A percentile compares a stretch with the other conserved stretches of the same genome.
These are phyloP conservation scores for Papiliotrema flavescens DNA, from an alignment of 1,284 basidiomycete species.

Conservation along the genomic window DNA sequence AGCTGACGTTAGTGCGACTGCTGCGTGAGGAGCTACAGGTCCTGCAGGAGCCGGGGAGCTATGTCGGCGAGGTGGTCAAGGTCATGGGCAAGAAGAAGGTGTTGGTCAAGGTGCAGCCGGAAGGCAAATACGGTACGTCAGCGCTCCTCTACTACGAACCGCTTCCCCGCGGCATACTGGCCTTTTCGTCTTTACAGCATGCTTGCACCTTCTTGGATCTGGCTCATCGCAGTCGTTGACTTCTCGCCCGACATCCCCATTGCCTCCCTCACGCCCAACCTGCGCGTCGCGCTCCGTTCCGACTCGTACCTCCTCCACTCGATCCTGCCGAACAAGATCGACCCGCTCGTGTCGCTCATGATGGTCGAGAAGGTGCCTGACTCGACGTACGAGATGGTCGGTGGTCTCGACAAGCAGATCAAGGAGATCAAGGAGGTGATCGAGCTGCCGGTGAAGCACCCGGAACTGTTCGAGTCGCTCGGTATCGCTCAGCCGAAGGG, in stretches of 20 bases:
- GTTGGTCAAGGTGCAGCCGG: conserved; percentile 96
- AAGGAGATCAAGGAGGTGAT: conserved; percentile 99
- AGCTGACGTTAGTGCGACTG: conserved; percentile 60
- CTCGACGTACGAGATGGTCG: conserved; percentile 99
- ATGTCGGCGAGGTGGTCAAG: conserved; percentile 97
- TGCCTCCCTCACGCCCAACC: conserved; percentile 71
- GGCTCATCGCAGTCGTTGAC: conserved; percentile 70
- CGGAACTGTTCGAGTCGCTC: conserved; percentile 91
- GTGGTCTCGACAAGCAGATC: conserved; percentile 95
- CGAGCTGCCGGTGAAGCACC: conserved; percentile 96
- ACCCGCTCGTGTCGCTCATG: conserved; percentile 93
- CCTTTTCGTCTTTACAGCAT: not conserved
- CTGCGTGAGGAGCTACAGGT: conserved; percentile 92
- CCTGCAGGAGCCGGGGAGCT: conserved; percentile 92
- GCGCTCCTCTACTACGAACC: not conserved
- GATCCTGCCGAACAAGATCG: conserved; percentile 91
- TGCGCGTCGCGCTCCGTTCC: conserved; percentile 91
- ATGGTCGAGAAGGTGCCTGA: conserved; percentile 99
- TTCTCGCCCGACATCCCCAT: conserved; percentile 86
- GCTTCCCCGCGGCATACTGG: no score
- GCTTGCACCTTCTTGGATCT: not conserved
- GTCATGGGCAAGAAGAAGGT: conserved; percentile 99
- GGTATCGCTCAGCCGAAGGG: conserved; percentile 98
- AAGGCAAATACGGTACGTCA: conserved; percentile 88
- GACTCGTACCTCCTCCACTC: conserved; percentile 94